These are phyloP conservation scores for Alternaria arborescens DNA, from an alignment of 2,329 filamentous ascomycete species.

Conservation along the genomic window DNA sequence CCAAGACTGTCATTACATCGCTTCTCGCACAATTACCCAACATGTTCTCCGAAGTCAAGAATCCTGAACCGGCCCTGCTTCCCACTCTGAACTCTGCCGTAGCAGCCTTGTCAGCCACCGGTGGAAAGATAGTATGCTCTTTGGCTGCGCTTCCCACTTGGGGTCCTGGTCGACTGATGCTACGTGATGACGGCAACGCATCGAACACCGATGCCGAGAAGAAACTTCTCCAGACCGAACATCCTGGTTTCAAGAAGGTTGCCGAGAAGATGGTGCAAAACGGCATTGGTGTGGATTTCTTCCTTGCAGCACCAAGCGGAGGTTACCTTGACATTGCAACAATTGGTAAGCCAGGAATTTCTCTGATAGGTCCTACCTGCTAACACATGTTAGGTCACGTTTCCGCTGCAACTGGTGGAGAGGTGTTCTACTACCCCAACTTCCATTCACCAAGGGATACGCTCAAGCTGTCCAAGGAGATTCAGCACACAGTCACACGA, in stretches of 20 bases:
- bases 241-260: conserved; percentile 84
- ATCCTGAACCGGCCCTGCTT: conserved; percentile 87
- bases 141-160: conserved; percentile 88
- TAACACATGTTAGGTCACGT: conserved; percentile 70
- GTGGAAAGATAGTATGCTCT: conserved; percentile 91
- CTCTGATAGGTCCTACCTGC: background rate
- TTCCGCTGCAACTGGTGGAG: conserved; percentile 87
- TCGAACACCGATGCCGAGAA: conserved; percentile 80
- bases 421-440: conserved; percentile 96
- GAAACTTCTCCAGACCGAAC: conserved; percentile 89
- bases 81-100: conserved; percentile 85
- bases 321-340: conserved; percentile 94
- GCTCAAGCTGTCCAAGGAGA: conserved; percentile 82
- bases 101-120: conserved; percentile 83
- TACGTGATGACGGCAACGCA: conserved; percentile 88
- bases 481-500: conserved; percentile 83
- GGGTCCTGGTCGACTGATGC: conserved; percentile 84
- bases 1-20: conserved; percentile 84
- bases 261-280: conserved; percentile 87
- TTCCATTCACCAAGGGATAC: conserved; percentile 89
- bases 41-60: conserved; percentile 88
- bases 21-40: conserved; percentile 83
- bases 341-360: conserved; percentile 66
- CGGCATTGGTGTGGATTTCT: conserved; percentile 92
- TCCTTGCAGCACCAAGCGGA: conserved; percentile 88